A percentile compares a stretch with the other conserved stretches of the same genome.
These are phyloP conservation scores for Diophrys sp. DNA, from an alignment of 73 alveolate genomes.

Conservation along the genomic window DNA sequence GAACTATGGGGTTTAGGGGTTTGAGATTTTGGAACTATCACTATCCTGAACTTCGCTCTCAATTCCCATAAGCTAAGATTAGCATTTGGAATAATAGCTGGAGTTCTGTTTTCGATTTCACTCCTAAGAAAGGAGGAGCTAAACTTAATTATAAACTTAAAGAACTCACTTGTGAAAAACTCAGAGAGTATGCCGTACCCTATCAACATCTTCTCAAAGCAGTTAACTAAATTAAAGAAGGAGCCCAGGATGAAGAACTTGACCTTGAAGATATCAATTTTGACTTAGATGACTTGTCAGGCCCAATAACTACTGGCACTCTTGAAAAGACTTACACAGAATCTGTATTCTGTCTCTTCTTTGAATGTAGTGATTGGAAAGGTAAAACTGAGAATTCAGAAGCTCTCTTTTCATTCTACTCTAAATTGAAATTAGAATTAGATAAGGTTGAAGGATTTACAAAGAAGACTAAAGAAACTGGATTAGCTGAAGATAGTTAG, in stretches of 20 bases:
- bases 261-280: not conserved
- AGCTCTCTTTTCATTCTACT: not conserved
- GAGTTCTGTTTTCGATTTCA: constrained; percentile 47
- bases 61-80: constrained; percentile 33
- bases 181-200: not conserved
- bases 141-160: constrained; percentile 22
- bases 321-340: not conserved
- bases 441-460: not conserved
- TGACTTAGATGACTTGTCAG: not conserved
- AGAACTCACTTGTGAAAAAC: constrained; percentile 10
- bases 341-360: not conserved
- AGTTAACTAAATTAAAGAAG: not conserved
- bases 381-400: not conserved
- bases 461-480: not conserved
- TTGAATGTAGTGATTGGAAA: not conserved
- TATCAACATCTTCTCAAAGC: not conserved
- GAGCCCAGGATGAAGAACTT: not conserved
- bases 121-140: constrained; percentile 23
- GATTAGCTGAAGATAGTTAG: not conserved
- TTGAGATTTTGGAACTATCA: constrained; percentile 24
- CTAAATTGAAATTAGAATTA: not conserved
- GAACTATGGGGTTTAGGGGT: too few relatives aligned
- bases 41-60: constrained; percentile 37
- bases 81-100: constrained; percentile 51
- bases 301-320: constrained; percentile 3